phyloP scores from a whole-genome alignment of 495 filamentous ascomycete species.

The Margaritispora aquatica region DNA sequence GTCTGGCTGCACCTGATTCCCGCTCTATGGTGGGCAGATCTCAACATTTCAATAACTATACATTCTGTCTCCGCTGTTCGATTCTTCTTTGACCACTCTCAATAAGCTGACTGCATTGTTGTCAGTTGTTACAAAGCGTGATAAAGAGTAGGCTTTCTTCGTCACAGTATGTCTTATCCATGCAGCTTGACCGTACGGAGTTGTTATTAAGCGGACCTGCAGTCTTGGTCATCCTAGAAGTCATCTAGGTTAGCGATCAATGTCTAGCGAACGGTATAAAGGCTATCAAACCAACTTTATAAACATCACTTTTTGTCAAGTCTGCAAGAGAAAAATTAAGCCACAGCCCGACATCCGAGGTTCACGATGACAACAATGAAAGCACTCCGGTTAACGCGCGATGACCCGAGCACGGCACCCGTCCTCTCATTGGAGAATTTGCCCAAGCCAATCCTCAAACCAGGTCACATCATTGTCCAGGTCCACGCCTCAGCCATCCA shows the following conservation, averaged over 20 bases:
- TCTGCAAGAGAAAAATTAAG: neutral
- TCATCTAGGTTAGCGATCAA: neutral
- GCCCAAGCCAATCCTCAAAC: constrained; percentile 10
- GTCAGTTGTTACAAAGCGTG: no score
- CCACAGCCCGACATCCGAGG: neutral
- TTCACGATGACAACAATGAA: constrained; percentile 18
- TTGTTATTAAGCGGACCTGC: neutral
- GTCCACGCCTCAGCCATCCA: constrained; percentile 28
- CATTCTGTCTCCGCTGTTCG: no score
- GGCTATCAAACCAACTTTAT: neutral
- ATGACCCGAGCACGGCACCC: neutral
- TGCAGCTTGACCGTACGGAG: neutral
- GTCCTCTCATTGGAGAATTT: constrained; percentile 6
- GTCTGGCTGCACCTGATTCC: no score
- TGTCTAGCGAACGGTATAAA: neutral
- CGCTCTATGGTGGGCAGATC: no score
- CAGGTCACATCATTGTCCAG: constrained; percentile 15
- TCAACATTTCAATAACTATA: no score
- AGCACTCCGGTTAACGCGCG: constrained; percentile 17
- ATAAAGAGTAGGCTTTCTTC: neutral
- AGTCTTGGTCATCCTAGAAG: neutral
- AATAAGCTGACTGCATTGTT: no score
- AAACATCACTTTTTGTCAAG: no score
- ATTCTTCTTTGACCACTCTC: no score
- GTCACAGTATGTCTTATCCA: neutral